Conservation (phyloP, 352 stramenopile genomes). For the Thraustochytrium striatum region DNA sequence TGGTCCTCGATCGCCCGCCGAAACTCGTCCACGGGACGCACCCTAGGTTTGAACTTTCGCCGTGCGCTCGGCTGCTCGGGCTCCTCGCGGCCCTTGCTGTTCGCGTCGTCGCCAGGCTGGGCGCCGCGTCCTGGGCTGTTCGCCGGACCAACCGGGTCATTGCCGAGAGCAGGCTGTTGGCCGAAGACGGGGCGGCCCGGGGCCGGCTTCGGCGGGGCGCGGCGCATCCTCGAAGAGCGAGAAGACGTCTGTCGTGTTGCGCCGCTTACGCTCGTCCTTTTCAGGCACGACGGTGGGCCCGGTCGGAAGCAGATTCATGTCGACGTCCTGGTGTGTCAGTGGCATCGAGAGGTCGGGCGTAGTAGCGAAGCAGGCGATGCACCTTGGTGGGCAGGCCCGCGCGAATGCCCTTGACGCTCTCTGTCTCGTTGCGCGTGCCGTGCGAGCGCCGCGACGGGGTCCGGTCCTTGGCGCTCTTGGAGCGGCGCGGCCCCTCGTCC, state of each 20-base stretch:
- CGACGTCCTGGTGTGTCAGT: slow-evolving; percentile 29
- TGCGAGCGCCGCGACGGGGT: background rate
- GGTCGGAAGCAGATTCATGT: slow-evolving; percentile 41
- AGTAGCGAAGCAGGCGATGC: slow-evolving; percentile 5
- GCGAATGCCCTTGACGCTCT: background rate
- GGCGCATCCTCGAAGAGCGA: slow-evolving; percentile 48
- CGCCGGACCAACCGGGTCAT: too few species aligned
- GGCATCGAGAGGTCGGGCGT: slow-evolving; percentile 24
- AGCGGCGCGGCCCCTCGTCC: background rate
- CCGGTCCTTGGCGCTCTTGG: background rate
- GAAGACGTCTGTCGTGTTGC: slow-evolving; percentile 56
- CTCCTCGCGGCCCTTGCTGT: too few species aligned
- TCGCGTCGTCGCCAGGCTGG: too few species aligned
- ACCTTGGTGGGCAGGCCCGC: background rate
- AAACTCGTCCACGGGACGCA: slow-evolving; percentile 44
- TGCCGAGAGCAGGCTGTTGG: too few species aligned
- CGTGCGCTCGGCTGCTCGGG: too few species aligned
- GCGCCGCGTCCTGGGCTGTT: too few species aligned
- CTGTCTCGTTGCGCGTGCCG: background rate
- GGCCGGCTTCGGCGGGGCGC: background rate
- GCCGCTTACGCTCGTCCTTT: slow-evolving; percentile 50
- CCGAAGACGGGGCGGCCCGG: too few species aligned
- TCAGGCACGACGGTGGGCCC: slow-evolving; percentile 18
- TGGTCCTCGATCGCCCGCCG: slow-evolving; percentile 52
- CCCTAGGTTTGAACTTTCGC: slow-evolving; percentile 24